These are phyloP conservation scores for Danielia reshetovae DNA, from an alignment of 805 yeast species.

Conservation along the genomic window DNA sequence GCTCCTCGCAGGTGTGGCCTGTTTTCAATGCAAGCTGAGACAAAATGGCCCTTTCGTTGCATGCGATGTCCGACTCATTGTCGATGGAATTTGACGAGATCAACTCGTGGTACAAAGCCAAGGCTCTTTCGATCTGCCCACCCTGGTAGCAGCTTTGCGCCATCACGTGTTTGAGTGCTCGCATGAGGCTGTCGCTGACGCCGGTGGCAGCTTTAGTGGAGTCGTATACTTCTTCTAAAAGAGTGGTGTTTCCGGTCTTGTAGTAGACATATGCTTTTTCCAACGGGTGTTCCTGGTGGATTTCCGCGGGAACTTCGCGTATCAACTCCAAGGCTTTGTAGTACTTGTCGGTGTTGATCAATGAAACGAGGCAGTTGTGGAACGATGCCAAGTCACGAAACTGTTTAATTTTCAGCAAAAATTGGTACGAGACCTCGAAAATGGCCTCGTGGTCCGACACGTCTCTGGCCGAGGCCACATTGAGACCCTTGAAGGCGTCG, in stretches of 20 bases:
- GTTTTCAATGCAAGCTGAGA: conserved; percentile 39
- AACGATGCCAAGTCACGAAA: conserved; percentile 35
- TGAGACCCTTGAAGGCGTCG: conserved; percentile 39
- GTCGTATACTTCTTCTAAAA: conserved; percentile 16
- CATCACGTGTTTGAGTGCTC: conserved; percentile 45
- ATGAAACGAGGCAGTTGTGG: conserved; percentile 48
- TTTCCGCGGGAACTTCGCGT: conserved; percentile 33
- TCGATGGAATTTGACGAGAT: conserved; percentile 33
- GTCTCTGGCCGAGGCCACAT: conserved; percentile 25
- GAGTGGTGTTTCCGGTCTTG: conserved; percentile 45
- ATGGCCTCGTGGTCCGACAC: conserved; percentile 32
- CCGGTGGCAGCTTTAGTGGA: conserved; percentile 1
- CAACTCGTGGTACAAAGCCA: conserved; percentile 42
- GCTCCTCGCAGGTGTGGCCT: not conserved
- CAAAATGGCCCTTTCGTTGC: conserved; percentile 66
- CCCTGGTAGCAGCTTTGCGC: conserved; percentile 53
- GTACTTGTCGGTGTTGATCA: conserved; percentile 58
- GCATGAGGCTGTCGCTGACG: conserved; percentile 16
- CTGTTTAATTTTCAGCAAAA: conserved; percentile 34
- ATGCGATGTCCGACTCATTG: conserved; percentile 49
- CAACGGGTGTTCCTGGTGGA: conserved; percentile 34
- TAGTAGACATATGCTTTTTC: conserved; percentile 61
- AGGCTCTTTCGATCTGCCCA: conserved; percentile 43
- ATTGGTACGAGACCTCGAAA: conserved; percentile 38
- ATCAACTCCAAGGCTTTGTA: conserved; percentile 44